Evolutionary conservation across 1,284 basidiomycete species (phyloP), one percentile per base, ranked within the genome.

Genomic region (Ganoderma lucidum): DNA sequence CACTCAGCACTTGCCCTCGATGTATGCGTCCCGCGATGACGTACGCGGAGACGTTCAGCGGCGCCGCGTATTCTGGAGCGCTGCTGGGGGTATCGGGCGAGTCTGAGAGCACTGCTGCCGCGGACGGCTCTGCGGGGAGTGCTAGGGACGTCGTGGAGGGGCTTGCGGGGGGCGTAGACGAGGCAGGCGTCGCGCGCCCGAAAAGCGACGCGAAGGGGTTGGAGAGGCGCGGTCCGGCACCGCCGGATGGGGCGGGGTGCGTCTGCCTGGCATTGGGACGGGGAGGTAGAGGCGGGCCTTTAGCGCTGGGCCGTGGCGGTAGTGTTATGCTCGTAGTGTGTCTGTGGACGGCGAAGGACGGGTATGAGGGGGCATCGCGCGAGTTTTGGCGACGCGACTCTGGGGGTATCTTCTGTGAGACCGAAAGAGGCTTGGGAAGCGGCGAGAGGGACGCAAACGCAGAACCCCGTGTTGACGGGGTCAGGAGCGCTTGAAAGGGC

Each of bases 141-240:
- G 75, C 72, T 28, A 74, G 62, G 28, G 73, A 70, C 12, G 70
- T 70, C 0, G 74, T 73, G 14, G 74, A 78, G 23, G 74, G 81
- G 45, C 66, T 80, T 62, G 76, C 77, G 60, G 79, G 80, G 2
- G 84, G 80, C 9, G 80, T 80, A 2, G 83, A 76, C 2, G 81
- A 75, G 51, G 69, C 73, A 2, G 79, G 66, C 1, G 83, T 75
- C 53, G 81, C 75, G 59, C 83, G 81, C 3, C 88, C 89, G 75
- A 92, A 93, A 41, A 92, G 85, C 23, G 89, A 90, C 0, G 88
- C 89, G 69, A 93, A 92, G 0, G 90, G 87, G 70, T 89, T 89
- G 35, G 86, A 78, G 2, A 93, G 83, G 0, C 90, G 85, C 1
- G 86, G 44, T 9, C 69, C 30, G 69, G 64, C 53, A 10, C 45